A percentile compares a stretch with the other conserved stretches of the same genome.
Conservation (phyloP, 2,329 filamentous ascomycete genomes). For the Trichophaea hybrida region DNA sequence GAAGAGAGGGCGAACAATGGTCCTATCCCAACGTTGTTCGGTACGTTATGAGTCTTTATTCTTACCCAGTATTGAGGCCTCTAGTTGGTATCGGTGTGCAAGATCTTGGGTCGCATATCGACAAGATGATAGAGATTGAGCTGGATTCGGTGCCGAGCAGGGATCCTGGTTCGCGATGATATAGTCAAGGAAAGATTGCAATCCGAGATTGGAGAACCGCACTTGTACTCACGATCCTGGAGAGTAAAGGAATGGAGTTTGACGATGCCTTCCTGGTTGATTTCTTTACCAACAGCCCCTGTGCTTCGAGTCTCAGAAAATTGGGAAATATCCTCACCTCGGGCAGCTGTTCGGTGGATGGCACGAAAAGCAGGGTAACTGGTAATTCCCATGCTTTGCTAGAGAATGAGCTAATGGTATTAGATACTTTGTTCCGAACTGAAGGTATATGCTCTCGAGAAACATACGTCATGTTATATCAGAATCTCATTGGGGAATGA, state of each 20-base stretch:
- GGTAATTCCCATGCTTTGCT: neutral
- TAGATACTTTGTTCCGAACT: slow-evolving; percentile 19
- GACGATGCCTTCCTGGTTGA: slow-evolving; percentile 26
- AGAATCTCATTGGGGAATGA: neutral
- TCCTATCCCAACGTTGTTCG: slow-evolving; percentile 23
- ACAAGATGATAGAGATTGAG: slow-evolving; percentile 19
- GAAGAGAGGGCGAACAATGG: slow-evolving; percentile 28
- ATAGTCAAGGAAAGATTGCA: slow-evolving; percentile 24
- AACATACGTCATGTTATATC: too few species aligned
- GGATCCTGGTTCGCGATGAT: slow-evolving; percentile 30
- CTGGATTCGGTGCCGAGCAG: slow-evolving; percentile 29
- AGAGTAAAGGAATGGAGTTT: slow-evolving; percentile 32
- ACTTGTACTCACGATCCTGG: slow-evolving; percentile 29
- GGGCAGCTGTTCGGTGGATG: neutral
- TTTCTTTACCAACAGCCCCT: slow-evolving; percentile 14
- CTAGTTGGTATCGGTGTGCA: too few species aligned
- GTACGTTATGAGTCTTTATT: slow-evolving; percentile 13
- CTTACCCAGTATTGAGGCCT: slow-evolving; percentile 25
- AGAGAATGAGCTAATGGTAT: neutral
- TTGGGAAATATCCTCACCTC: neutral
- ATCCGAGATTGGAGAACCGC: slow-evolving; percentile 26
- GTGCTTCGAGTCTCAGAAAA: neutral
- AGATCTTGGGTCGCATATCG: neutral
- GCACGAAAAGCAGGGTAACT: neutral
- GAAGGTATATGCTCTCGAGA: too few species aligned